phyloP scores from a whole-genome alignment of 2,329 filamentous ascomycete genomes.

The Pyrenochaeta sp. region DNA sequence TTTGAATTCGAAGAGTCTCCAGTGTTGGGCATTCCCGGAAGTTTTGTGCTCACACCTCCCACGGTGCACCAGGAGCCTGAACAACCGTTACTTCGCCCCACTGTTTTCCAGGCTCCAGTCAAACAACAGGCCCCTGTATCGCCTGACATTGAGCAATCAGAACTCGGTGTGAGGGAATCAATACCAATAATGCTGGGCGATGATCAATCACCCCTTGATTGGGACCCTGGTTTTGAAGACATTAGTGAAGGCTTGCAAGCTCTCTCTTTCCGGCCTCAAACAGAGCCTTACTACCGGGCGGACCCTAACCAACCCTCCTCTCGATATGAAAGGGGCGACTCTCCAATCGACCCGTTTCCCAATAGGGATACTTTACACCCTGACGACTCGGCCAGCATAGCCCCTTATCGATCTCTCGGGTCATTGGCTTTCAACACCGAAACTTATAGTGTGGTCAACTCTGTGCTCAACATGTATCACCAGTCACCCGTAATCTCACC shows the following conservation, averaged over 20 bases:
- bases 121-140: constrained; percentile 16
- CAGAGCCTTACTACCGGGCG: constrained; percentile 22
- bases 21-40: constrained; percentile 70
- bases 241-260: constrained; percentile 20
- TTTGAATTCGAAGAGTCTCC: constrained; percentile 68
- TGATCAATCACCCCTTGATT: constrained; percentile 34
- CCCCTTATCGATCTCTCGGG: constrained; percentile 36
- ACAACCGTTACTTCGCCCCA: constrained; percentile 37
- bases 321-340: constrained; percentile 43
- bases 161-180: constrained; percentile 61
- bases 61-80: constrained; percentile 20
- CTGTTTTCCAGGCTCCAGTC: constrained; percentile 31
- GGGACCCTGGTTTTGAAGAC: constrained; percentile 14
- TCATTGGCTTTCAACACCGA: constrained; percentile 49
- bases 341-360: constrained; percentile 40
- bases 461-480: constrained; percentile 52
- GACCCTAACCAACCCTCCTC: constrained; percentile 13
- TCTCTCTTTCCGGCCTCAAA: constrained; percentile 18
- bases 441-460: constrained; percentile 53
- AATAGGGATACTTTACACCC: constrained; percentile 44
- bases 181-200: constrained; percentile 63
- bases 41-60: constrained; percentile 57
- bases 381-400: constrained; percentile 49
- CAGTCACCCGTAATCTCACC: constrained; percentile 46
- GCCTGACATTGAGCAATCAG: constrained; percentile 47